Evolutionary conservation across 371 early-diverging fungal genomes (phyloP).

Genomic region (Rhizomucor miehei): DNA sequence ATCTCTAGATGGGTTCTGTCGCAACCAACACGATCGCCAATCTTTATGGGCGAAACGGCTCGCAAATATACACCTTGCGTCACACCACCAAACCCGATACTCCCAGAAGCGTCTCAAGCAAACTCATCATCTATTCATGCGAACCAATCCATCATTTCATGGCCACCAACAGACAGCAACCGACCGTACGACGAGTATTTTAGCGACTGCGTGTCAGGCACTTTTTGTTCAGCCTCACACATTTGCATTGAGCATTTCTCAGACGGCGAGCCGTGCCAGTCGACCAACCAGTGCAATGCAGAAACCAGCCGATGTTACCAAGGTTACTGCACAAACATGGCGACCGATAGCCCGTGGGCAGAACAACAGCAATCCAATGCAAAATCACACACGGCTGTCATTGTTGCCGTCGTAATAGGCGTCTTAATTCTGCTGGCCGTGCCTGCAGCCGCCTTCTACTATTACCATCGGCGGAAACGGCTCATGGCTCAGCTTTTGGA

Average conservation of each 20-base stretch:
- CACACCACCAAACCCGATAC: conserved; percentile 10
- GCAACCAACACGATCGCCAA: conserved; percentile 14
- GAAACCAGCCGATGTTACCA: conserved; percentile 9
- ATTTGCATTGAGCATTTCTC: conserved; percentile 11
- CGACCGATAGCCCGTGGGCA: not conserved
- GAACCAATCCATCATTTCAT: conserved; percentile 14
- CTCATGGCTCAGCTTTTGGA: not conserved
- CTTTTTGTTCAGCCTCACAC: conserved; percentile 11
- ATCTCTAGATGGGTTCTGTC: conserved; percentile 25
- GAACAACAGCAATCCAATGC: not conserved
- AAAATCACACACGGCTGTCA: conserved; percentile 13
- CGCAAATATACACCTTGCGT: conserved; percentile 21
- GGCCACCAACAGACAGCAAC: conserved; percentile 14
- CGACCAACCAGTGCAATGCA: conserved; percentile 16
- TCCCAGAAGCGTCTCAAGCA: not conserved
- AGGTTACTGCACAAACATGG: conserved; percentile 8
- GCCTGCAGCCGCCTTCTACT: conserved; percentile 2
- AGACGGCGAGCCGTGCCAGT: conserved; percentile 12
- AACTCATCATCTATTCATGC: not conserved
- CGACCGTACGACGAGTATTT: conserved; percentile 18
- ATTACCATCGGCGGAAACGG: conserved; percentile 2
- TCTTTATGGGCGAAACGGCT: conserved; percentile 23
- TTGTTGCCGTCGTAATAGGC: conserved; percentile 11
- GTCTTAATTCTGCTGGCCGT: conserved; percentile 1
- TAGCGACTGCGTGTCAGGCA: conserved; percentile 20